phyloP scores from a whole-genome alignment of 306 rosid genomes.

The Lathyrus sativus region DNA sequence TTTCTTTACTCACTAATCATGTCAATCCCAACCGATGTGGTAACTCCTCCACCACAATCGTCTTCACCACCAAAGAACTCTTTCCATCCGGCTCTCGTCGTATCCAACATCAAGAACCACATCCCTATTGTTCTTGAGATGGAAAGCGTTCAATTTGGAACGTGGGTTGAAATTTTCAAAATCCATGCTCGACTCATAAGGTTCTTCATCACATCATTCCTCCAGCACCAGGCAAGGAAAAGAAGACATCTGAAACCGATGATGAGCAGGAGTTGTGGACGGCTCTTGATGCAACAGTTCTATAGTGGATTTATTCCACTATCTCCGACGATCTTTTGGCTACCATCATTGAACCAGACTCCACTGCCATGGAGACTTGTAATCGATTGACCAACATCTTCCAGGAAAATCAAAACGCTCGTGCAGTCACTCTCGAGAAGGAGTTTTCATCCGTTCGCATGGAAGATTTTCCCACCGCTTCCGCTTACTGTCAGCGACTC shows the following conservation, averaged over 20 bases:
- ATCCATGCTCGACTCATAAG: neutral
- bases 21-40: no score
- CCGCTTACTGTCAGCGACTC: neutral
- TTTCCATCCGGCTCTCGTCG: no score
- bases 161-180: conserved; percentile 13
- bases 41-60: no score
- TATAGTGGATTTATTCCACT: neutral
- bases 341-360: neutral
- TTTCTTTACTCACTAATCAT: no score
- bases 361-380: conserved; percentile 1
- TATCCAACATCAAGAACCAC: conserved; percentile 20
- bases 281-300: neutral
- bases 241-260: neutral
- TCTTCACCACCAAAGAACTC: no score
- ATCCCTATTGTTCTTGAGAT: neutral
- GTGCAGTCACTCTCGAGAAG: no score
- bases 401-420: no score
- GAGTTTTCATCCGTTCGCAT: no score
- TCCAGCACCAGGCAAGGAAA: neutral
- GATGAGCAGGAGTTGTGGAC: neutral
- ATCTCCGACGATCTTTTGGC: neutral
- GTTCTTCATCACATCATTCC: conserved; percentile 3
- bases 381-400: neutral
- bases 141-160: neutral
- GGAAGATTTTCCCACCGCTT: no score